These are phyloP conservation scores for Apiospora arundinis DNA, from an alignment of 2,329 filamentous ascomycete genomes.

Conservation along the genomic window DNA sequence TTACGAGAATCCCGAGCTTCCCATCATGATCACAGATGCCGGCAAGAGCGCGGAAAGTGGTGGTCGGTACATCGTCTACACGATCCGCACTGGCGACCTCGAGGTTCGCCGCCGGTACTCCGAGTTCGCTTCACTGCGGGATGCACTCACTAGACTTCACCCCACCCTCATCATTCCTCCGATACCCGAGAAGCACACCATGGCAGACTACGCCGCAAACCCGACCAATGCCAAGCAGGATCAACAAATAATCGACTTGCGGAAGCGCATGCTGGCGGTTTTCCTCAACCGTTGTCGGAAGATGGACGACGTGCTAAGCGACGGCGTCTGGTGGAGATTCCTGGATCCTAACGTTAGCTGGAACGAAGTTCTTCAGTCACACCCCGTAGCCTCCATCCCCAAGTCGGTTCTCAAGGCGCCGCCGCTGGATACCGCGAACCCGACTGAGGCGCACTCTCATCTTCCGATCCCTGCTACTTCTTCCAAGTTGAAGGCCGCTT, in stretches of 20 bases:
- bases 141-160: constrained; percentile 88
- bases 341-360: constrained; percentile 98
- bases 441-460: constrained; percentile 83
- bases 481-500: constrained; percentile 77
- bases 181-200: constrained; percentile 98
- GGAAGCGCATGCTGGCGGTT: constrained; percentile 95
- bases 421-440: constrained; percentile 94
- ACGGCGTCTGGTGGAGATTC: constrained; percentile 98
- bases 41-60: constrained; percentile 94
- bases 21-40: constrained; percentile 91
- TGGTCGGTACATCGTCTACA: constrained; percentile 95
- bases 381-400: constrained; percentile 88
- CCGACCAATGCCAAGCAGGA: constrained; percentile 98
- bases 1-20: constrained; percentile 89
- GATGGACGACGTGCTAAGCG: constrained; percentile 90
- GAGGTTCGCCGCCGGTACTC: constrained; percentile 96
- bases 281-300: constrained; percentile 92
- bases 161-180: constrained; percentile 95
- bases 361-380: constrained; percentile 94
- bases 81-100: constrained; percentile 91
- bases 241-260: constrained; percentile 91
- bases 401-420: constrained; percentile 95
- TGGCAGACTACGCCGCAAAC: constrained; percentile 98
- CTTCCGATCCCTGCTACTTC: constrained; percentile 86
- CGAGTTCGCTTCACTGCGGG: constrained; percentile 90